Evolutionary conservation across 148 eudicot genomes (phyloP).

Genomic region (Mesembryanthemum crystallinum): DNA sequence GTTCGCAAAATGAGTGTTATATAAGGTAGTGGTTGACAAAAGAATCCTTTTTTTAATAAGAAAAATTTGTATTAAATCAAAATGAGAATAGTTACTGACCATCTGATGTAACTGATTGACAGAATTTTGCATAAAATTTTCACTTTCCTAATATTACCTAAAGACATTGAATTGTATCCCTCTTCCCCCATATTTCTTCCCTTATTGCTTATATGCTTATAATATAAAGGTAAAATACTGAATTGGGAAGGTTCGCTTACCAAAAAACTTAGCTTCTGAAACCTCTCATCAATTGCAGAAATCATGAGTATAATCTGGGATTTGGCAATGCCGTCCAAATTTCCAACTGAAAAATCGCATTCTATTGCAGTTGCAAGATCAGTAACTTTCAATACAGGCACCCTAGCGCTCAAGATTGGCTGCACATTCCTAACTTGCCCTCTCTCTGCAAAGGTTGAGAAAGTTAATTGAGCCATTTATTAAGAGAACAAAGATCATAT

Average conservation of each 20-base stretch:
- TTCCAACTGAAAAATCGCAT: constrained; percentile 93
- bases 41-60: too few species aligned
- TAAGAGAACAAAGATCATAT: not conserved
- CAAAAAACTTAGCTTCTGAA: constrained; percentile 78
- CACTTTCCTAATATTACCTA: not conserved
- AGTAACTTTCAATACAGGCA: constrained; percentile 84
- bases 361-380: constrained; percentile 81
- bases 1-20: too few species aligned
- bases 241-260: constrained; percentile 37
- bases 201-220: not conserved
- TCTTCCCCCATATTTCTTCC: not conserved
- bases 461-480: not conserved
- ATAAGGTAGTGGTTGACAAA: too few species aligned
- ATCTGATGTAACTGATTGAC: not conserved
- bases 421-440: constrained; percentile 60
- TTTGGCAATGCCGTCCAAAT: constrained; percentile 75
- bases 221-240: constrained; percentile 2
- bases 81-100: too few species aligned
- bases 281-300: constrained; percentile 75
- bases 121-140: not conserved
- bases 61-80: too few species aligned
- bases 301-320: constrained; percentile 61
- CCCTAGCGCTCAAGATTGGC: constrained; percentile 64
- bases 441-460: constrained; percentile 36
- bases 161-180: not conserved